Conservation (phyloP, 108 stramenopile genomes). For the Bacterosira constricta region DNA sequence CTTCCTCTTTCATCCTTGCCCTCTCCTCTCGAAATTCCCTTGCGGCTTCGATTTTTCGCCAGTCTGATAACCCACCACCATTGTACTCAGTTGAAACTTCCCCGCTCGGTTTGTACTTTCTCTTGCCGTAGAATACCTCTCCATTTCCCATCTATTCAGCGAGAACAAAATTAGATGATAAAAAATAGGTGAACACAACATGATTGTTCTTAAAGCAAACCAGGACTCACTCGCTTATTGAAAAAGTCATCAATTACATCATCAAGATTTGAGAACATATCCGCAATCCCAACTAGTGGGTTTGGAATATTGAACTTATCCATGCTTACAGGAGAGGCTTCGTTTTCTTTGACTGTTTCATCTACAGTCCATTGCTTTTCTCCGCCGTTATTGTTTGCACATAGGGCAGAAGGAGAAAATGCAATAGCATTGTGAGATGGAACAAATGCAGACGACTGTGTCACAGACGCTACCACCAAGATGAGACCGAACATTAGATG, state of each 20-base stretch:
- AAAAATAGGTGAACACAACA: background rate
- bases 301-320: slow-evolving; percentile 30
- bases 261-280: slow-evolving; percentile 61
- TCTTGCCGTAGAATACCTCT: slow-evolving; percentile 67
- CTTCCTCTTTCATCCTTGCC: slow-evolving; percentile 48
- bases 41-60: slow-evolving; percentile 67
- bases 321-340: background rate
- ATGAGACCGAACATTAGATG: background rate
- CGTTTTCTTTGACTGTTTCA: background rate
- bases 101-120: slow-evolving; percentile 82
- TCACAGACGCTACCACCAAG: background rate
- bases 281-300: slow-evolving; percentile 32
- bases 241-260: slow-evolving; percentile 85
- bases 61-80: slow-evolving; percentile 76
- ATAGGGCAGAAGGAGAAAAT: background rate
- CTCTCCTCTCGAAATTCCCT: slow-evolving; percentile 70
- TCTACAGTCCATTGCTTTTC: slow-evolving; percentile 13
- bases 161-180: too few species aligned
- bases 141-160: slow-evolving; percentile 62
- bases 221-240: slow-evolving; percentile 71
- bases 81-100: slow-evolving; percentile 73
- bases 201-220: background rate
- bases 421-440: background rate
- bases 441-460: background rate
- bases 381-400: background rate